phyloP scores from a whole-genome alignment of 208 protist genomes.

The Naegleria gruberi region DNA sequence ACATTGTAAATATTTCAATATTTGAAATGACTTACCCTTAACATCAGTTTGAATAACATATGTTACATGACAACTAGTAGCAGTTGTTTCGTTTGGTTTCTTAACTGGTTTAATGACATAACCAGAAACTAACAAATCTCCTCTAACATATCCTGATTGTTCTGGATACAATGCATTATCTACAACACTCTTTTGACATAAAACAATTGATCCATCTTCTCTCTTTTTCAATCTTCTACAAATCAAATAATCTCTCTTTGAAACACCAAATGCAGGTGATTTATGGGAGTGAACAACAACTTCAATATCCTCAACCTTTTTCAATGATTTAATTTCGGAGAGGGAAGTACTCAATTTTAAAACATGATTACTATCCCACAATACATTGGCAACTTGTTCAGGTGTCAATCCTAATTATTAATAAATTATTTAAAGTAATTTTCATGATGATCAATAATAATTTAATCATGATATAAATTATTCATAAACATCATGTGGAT shows the following conservation, averaged over 20 bases:
- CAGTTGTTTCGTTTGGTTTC: background rate
- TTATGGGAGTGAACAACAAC: background rate
- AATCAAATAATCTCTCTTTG: background rate
- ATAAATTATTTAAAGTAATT: too few relatives aligned
- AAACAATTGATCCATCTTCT: background rate
- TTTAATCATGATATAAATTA: too few relatives aligned
- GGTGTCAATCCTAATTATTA: background rate
- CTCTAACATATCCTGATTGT: background rate
- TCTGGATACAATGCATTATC: background rate
- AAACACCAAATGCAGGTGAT: background rate
- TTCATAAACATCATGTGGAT: background rate
- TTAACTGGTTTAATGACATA: background rate
- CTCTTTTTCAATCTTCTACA: background rate
- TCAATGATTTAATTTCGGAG: background rate
- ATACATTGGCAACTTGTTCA: background rate
- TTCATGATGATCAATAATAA: too few relatives aligned
- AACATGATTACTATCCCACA: background rate
- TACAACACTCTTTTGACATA: background rate
- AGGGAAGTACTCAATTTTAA: background rate
- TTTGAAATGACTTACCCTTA: background rate
- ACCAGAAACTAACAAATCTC: background rate
- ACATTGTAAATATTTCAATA: too few relatives aligned
- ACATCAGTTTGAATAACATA: slow-evolving; percentile 4
- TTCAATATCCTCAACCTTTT: background rate
- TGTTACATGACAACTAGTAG: background rate